Conservation (phyloP, 306 rosid species). For the Trifolium fragiferum region DNA sequence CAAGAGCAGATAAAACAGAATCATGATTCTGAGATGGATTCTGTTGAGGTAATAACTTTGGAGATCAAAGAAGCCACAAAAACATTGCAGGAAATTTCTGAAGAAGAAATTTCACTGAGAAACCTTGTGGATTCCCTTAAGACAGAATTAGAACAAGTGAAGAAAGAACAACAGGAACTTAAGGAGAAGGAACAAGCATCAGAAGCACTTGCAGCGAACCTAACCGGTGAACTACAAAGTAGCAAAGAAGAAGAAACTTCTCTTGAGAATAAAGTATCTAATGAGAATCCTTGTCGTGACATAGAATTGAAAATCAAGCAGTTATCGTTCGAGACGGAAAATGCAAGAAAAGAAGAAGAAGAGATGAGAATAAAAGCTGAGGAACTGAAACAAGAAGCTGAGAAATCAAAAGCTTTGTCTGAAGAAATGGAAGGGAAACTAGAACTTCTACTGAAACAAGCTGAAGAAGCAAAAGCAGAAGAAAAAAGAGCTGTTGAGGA, state of each 20-base stretch:
- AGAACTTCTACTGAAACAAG: slow-evolving; percentile 51
- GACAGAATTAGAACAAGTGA: slow-evolving; percentile 66
- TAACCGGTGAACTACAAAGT: slow-evolving; percentile 39
- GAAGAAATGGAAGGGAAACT: slow-evolving; percentile 61
- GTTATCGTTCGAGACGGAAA: slow-evolving; percentile 55
- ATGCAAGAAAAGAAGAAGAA: slow-evolving; percentile 56
- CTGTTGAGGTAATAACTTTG: slow-evolving; percentile 51
- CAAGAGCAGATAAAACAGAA: slow-evolving; percentile 61
- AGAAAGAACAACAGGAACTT: slow-evolving; percentile 52
- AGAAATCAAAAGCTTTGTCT: slow-evolving; percentile 38
- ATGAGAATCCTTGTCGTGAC: slow-evolving; percentile 17
- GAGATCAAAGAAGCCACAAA: slow-evolving; percentile 73
- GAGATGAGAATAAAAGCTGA: slow-evolving; percentile 51
- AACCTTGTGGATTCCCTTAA: slow-evolving; percentile 50
- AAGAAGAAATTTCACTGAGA: slow-evolving; percentile 68
- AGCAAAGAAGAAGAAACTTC: slow-evolving; percentile 41
- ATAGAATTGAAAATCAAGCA: slow-evolving; percentile 44
- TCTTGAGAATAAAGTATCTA: slow-evolving; percentile 1
- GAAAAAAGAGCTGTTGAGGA: slow-evolving; percentile 63
- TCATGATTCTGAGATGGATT: slow-evolving; percentile 68
- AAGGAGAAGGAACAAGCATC: slow-evolving; percentile 48
- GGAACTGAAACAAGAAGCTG: slow-evolving; percentile 58
- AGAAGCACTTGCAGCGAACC: slow-evolving; percentile 47
- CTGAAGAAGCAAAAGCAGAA: slow-evolving; percentile 66
- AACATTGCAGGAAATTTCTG: slow-evolving; percentile 59